Conservation (phyloP, 495 filamentous ascomycete genomes). For the Tuber brumale region DNA sequence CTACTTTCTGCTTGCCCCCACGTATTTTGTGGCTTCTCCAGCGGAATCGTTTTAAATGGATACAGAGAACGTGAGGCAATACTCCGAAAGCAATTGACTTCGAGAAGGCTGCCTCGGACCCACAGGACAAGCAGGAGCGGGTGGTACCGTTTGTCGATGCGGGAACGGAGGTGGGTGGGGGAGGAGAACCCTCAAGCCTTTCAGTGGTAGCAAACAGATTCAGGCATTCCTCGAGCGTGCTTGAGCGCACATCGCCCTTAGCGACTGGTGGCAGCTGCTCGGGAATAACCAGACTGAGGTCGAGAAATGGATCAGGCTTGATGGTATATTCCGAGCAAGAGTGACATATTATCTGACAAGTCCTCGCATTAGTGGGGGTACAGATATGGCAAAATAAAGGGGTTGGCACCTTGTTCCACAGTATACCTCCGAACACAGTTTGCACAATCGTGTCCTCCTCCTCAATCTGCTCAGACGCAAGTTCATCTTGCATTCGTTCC, state of each 20-base stretch:
- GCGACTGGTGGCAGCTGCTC: conserved; percentile 2
- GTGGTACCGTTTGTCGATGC: conserved; percentile 27
- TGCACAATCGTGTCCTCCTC: conserved; percentile 36
- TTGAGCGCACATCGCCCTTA: neutral
- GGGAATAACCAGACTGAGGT: conserved; percentile 37
- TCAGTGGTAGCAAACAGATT: conserved; percentile 40
- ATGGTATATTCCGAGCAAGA: conserved; percentile 36
- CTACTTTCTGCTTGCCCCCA: conserved; percentile 37
- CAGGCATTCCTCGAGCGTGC: conserved; percentile 36
- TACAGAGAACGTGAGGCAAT: conserved; percentile 35
- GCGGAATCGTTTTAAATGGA: conserved; percentile 38
- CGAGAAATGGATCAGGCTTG: conserved; percentile 38
- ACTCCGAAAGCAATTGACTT: conserved; percentile 37
- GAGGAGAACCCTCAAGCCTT: conserved; percentile 35
- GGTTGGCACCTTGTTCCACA: conserved; percentile 39
- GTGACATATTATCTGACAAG: conserved; percentile 32
- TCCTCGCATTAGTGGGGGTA: neutral
- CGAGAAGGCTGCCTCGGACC: conserved; percentile 36
- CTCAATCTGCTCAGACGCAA: conserved; percentile 27
- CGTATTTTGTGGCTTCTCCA: conserved; percentile 31
- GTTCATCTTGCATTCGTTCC: conserved; percentile 37
- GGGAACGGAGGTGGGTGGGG: conserved; percentile 24
- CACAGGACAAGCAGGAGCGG: conserved; percentile 36
- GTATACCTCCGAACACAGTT: conserved; percentile 34
- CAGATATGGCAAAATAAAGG: conserved; percentile 8